phyloP scores from a whole-genome alignment of 495 filamentous ascomycete genomes.

The Aspergillus panamensis region DNA sequence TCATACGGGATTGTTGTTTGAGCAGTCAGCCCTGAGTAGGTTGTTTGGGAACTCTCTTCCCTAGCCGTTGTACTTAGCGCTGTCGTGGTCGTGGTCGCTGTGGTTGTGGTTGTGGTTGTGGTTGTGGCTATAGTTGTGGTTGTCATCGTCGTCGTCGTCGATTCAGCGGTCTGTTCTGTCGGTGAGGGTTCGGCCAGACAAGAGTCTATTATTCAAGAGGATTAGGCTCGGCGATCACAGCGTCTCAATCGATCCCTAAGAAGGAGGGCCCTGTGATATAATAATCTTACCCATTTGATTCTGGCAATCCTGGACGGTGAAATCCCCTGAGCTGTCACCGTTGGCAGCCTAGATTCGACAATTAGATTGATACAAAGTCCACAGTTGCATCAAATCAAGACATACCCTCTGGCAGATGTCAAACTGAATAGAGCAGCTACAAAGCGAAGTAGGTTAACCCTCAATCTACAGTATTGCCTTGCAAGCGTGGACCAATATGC shows the following conservation, averaged over 20 bases:
- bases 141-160: background rate
- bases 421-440: conserved; percentile 27
- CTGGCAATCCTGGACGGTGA: conserved; percentile 21
- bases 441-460: background rate
- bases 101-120: background rate
- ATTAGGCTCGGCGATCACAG: background rate
- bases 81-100: background rate
- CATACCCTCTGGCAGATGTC: conserved; percentile 21
- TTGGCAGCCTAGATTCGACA: conserved; percentile 17
- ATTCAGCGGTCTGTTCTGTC: conserved; percentile 1
- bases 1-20: conserved; percentile 20
- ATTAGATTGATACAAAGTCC: background rate
- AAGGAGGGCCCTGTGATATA: background rate
- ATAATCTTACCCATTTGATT: conserved; percentile 17
- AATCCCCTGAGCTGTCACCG: conserved; percentile 9
- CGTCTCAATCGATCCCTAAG: background rate
- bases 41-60: background rate
- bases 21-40: background rate
- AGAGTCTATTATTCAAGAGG: background rate
- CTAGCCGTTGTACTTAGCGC: background rate
- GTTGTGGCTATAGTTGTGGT: no score
- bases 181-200: conserved; percentile 7
- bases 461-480: background rate
- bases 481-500: background rate
- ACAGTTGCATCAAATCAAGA: background rate